phyloP scores from a whole-genome alignment of 176 grass and related monocot genomes.

The Cocos nucifera region DNA sequence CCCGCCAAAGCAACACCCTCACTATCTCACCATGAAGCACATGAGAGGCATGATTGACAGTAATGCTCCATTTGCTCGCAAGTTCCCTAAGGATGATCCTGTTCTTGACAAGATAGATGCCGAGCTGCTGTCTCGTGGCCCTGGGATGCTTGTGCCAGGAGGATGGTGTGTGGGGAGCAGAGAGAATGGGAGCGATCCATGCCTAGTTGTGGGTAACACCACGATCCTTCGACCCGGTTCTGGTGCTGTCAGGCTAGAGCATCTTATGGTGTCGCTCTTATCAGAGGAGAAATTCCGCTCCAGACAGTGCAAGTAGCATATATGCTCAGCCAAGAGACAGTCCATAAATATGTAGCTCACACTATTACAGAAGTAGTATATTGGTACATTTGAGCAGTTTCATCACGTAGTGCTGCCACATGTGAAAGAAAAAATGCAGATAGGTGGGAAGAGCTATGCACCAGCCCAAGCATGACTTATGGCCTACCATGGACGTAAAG shows the following conservation, averaged over 20 bases:
- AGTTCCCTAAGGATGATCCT: constrained; percentile 47
- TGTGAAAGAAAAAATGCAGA: too few relatives aligned
- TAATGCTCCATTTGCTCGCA: constrained; percentile 66
- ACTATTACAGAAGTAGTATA: too few relatives aligned
- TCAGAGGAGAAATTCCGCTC: constrained; percentile 60
- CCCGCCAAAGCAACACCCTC: constrained; percentile 78
- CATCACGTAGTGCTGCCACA: too few relatives aligned
- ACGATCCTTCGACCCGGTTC: constrained; percentile 27
- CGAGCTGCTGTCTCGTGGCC: constrained; percentile 25
- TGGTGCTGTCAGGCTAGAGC: constrained; percentile 37
- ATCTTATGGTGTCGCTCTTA: constrained; percentile 46
- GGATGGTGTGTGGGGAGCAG: constrained; percentile 46
- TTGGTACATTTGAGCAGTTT: too few relatives aligned
- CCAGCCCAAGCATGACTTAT: too few relatives aligned
- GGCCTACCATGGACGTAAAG: too few relatives aligned
- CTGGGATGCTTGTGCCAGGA: constrained; percentile 37
- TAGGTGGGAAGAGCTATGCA: too few relatives aligned
- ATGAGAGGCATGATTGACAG: constrained; percentile 53
- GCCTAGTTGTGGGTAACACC: constrained; percentile 28
- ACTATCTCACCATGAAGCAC: constrained; percentile 40
- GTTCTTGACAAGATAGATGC: constrained; percentile 62
- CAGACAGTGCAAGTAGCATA: constrained; percentile 39
- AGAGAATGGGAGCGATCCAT: constrained; percentile 44
- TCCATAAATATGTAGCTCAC: too few relatives aligned
- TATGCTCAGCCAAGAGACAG: not conserved